Percentiles rank a stretch among this genome's conserved stretches.
Evolutionary conservation across 2,329 filamentous ascomycete species (phyloP).

Genomic region (Cordyceps militaris): DNA sequence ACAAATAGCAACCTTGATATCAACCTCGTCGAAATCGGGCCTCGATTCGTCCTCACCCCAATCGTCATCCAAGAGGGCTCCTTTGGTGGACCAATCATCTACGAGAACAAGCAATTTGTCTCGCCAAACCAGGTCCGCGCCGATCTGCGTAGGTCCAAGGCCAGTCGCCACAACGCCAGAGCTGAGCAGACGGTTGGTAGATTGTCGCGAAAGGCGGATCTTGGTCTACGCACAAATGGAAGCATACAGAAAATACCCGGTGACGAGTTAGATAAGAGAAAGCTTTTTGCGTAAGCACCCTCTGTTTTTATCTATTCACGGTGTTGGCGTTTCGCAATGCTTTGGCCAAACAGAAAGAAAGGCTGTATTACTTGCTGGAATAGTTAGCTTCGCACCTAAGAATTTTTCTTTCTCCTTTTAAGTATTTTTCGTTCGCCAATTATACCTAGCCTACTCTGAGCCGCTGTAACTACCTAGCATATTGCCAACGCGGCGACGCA

Average conservation of each 20-base stretch:
- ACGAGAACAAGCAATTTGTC: slow-evolving; percentile 96
- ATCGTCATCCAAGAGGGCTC: slow-evolving; percentile 93
- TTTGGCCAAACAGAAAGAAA: not conserved
- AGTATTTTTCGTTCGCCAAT: no score
- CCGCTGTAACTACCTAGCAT: not conserved
- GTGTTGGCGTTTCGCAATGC: slow-evolving; percentile 11
- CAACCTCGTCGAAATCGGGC: slow-evolving; percentile 85
- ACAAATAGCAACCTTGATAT: slow-evolving; percentile 77
- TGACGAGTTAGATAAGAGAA: slow-evolving; percentile 68
- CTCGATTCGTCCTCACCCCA: slow-evolving; percentile 84
- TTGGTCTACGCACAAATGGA: slow-evolving; percentile 66
- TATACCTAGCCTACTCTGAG: not conserved
- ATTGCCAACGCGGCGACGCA: not conserved
- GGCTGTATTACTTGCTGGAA: not conserved
- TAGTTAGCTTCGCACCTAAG: no score
- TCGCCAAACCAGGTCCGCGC: slow-evolving; percentile 89
- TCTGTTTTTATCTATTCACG: slow-evolving; percentile 12
- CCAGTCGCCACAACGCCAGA: slow-evolving; percentile 68
- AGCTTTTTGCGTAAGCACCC: slow-evolving; percentile 59
- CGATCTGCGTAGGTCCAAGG: slow-evolving; percentile 70
- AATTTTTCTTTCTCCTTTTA: no score
- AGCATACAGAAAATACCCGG: slow-evolving; percentile 50
- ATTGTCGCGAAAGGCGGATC: slow-evolving; percentile 63
- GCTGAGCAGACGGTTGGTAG: slow-evolving; percentile 68
- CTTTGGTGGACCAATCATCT: slow-evolving; percentile 94